Conservation (phyloP, 139 green algal genomes). For the Yamagishiella unicocca region DNA sequence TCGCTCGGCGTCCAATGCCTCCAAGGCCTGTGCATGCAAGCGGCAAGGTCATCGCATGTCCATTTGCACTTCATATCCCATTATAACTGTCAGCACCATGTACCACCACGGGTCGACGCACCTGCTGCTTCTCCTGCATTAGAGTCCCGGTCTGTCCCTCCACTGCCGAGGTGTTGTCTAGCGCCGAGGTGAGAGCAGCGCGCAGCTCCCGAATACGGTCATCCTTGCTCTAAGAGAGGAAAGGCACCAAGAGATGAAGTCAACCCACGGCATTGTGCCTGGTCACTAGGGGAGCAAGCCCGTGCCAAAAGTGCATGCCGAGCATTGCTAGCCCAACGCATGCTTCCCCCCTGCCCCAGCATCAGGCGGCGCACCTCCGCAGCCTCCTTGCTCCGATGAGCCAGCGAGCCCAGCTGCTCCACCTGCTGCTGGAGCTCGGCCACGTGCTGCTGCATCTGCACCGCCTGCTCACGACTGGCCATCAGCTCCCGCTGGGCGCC, state of each 20-base stretch:
- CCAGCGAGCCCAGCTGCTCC: neutral
- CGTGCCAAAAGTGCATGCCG: too few species aligned
- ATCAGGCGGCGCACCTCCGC: conserved; percentile 15
- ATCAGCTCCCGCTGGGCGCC: conserved; percentile 19
- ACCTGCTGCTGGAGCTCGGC: conserved; percentile 6
- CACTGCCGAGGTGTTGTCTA: neutral
- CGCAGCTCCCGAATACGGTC: conserved; percentile 59
- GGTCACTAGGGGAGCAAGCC: too few species aligned
- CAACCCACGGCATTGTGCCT: too few species aligned
- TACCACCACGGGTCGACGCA: too few species aligned
- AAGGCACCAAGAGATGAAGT: neutral
- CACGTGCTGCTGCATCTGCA: conserved; percentile 25
- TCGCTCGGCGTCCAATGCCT: conserved; percentile 2
- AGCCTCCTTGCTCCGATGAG: neutral
- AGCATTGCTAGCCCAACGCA: too few species aligned
- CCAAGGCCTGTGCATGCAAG: neutral
- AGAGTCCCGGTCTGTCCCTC: conserved; percentile 4
- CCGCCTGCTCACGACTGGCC: conserved; percentile 8
- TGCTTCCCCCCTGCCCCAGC: too few species aligned
- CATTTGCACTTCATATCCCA: too few species aligned
- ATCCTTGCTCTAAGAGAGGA: conserved; percentile 48
- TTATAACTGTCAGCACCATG: too few species aligned
- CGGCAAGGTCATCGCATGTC: neutral
- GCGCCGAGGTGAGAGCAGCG: conserved; percentile 43
- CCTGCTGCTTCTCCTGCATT: conserved; percentile 36